A percentile compares a stretch with the other conserved stretches of the same genome.
Evolutionary conservation across 108 stramenopile genomes (phyloP).

Genomic region (Conticribra guillardii): DNA sequence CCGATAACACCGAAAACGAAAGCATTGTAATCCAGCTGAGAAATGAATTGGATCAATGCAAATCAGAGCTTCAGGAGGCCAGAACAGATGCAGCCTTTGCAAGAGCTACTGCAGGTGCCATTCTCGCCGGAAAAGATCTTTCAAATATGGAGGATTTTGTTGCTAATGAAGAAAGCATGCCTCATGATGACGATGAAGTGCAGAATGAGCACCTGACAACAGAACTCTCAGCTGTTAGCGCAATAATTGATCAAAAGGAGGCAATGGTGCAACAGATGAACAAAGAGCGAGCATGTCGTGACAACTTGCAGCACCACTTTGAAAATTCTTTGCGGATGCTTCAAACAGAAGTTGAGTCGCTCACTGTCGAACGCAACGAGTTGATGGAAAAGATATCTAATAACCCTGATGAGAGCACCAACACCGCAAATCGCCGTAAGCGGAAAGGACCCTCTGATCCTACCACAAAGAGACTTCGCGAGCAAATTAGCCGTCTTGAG

Average conservation of each 20-base stretch:
- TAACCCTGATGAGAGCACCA: slow-evolving; percentile 7
- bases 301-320: slow-evolving; percentile 54
- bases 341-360: slow-evolving; percentile 56
- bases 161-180: slow-evolving; percentile 4
- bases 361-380: slow-evolving; percentile 48
- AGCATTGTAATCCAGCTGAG: slow-evolving; percentile 40
- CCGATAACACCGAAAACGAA: slow-evolving; percentile 20
- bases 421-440: slow-evolving; percentile 29
- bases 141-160: slow-evolving; percentile 11
- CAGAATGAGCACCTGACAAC: slow-evolving; percentile 47
- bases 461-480: slow-evolving; percentile 45
- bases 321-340: slow-evolving; percentile 51
- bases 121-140: slow-evolving; percentile 47
- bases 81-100: slow-evolving; percentile 53
- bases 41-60: slow-evolving; percentile 38
- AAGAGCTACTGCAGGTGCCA: slow-evolving; percentile 58
- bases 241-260: slow-evolving; percentile 63
- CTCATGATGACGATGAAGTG: slow-evolving; percentile 29
- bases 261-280: slow-evolving; percentile 50
- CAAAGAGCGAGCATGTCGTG: slow-evolving; percentile 58
- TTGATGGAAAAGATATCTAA: slow-evolving; percentile 33
- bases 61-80: slow-evolving; percentile 50
- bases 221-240: slow-evolving; percentile 55
- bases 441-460: slow-evolving; percentile 25
- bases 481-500: slow-evolving; percentile 41